Evolutionary conservation across 2,329 filamentous ascomycete genomes (phyloP).

Genomic region (Pestalotiopsis sp.): DNA sequence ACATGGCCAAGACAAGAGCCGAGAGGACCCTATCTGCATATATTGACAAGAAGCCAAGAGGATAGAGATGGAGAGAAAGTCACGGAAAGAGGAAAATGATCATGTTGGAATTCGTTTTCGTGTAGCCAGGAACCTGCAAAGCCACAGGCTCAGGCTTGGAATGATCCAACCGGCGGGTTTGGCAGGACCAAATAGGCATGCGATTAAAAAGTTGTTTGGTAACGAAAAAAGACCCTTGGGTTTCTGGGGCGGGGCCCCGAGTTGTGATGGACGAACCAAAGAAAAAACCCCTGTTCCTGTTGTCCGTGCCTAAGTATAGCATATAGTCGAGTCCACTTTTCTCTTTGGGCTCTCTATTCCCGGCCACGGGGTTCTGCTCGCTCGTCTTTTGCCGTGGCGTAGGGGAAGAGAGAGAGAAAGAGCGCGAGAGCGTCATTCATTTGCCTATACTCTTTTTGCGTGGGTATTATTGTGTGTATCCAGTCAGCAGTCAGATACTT

Average conservation of each 20-base stretch:
- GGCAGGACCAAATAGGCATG: neutral
- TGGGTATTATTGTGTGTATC: no score
- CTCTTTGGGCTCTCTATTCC: neutral
- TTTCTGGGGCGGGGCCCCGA: neutral
- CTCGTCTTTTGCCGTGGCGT: neutral
- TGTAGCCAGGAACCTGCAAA: neutral
- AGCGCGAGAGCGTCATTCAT: neutral
- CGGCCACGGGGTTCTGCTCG: neutral
- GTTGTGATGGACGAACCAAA: neutral
- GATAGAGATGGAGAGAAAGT: neutral
- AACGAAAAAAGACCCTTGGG: neutral
- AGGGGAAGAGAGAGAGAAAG: neutral
- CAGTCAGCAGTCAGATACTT: no score
- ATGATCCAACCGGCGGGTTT: neutral
- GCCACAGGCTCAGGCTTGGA: neutral
- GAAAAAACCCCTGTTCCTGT: neutral
- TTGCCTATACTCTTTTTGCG: neutral
- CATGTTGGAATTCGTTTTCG: neutral
- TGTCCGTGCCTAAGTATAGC: neutral
- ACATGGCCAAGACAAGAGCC: neutral
- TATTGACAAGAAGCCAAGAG: neutral
- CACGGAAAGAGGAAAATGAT: no score
- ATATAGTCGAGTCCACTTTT: neutral
- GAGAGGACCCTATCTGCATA: neutral
- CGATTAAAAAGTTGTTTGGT: neutral